Percentiles rank a stretch among this genome's conserved stretches.
These are phyloP conservation scores for Neocatenulostroma microsporum DNA, from an alignment of 2,329 filamentous ascomycete species.

Conservation along the genomic window DNA sequence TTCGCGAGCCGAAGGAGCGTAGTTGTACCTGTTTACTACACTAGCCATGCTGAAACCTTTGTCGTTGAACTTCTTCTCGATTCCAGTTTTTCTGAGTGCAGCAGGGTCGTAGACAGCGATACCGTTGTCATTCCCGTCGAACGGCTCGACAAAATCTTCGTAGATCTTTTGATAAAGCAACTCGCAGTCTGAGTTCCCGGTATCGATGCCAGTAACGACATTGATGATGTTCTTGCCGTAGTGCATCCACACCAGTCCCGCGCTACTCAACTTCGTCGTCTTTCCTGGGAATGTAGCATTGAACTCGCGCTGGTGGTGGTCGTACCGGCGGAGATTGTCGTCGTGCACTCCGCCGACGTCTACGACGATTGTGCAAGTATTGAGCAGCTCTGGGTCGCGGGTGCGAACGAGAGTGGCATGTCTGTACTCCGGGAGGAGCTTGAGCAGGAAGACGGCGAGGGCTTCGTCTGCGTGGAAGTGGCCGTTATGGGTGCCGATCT, in stretches of 20 bases:
- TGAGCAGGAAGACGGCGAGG: slow-evolving; percentile 91
- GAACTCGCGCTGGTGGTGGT: slow-evolving; percentile 96
- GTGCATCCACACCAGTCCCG: slow-evolving; percentile 91
- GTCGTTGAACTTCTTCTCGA: slow-evolving; percentile 76
- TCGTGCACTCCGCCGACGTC: slow-evolving; percentile 96
- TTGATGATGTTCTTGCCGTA: slow-evolving; percentile 82
- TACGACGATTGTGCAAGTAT: slow-evolving; percentile 85
- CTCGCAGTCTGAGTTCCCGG: slow-evolving; percentile 59
- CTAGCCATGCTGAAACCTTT: slow-evolving; percentile 78
- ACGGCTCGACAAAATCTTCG: slow-evolving; percentile 84
- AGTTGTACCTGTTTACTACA: slow-evolving; percentile 79
- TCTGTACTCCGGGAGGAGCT: slow-evolving; percentile 73
- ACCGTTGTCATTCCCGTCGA: slow-evolving; percentile 97
- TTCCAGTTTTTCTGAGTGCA: slow-evolving; percentile 58
- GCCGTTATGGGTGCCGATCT: slow-evolving; percentile 92
- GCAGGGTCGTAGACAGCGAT: slow-evolving; percentile 72
- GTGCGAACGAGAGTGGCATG: slow-evolving; percentile 72
- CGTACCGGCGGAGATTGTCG: slow-evolving; percentile 66
- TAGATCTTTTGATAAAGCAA: slow-evolving; percentile 85
- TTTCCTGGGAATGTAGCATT: slow-evolving; percentile 73
- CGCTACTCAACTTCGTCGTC: slow-evolving; percentile 82
- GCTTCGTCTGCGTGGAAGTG: slow-evolving; percentile 99
- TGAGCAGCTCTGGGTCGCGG: slow-evolving; percentile 70
- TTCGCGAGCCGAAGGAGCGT: slow-evolving; percentile 37
- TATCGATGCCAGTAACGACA: slow-evolving; percentile 51